These are phyloP conservation scores for Colletotrichum sp. DNA, from an alignment of 2,329 filamentous ascomycete genomes.

Conservation along the genomic window DNA sequence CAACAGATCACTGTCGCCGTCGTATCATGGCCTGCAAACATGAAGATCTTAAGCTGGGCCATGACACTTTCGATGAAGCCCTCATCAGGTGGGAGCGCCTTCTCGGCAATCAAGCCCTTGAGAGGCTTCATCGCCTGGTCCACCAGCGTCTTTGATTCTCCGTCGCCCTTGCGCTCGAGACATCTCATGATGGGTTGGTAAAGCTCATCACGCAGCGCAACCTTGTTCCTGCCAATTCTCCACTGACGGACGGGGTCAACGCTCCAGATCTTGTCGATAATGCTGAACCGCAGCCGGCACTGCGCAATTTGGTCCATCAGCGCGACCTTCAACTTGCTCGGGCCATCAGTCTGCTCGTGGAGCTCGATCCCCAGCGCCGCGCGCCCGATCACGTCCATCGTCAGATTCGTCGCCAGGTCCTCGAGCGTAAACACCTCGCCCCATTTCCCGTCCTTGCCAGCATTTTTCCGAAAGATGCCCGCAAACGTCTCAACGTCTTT, in stretches of 20 bases:
- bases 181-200: background rate
- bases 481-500: conserved; percentile 42
- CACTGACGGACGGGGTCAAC: background rate
- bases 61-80: conserved; percentile 32
- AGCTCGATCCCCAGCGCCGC: conserved; percentile 30
- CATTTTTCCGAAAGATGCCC: conserved; percentile 29
- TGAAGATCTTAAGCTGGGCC: conserved; percentile 38
- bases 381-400: conserved; percentile 45
- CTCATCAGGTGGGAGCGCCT: background rate
- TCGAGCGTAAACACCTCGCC: conserved; percentile 38
- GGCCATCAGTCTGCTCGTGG: background rate
- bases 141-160: conserved; percentile 25
- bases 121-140: conserved; percentile 27
- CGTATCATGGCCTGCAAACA: conserved; percentile 44
- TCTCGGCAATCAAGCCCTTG: background rate
- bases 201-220: background rate
- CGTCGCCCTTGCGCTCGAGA: background rate
- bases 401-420: conserved; percentile 38
- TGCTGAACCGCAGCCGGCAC: background rate
- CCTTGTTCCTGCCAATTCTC: background rate
- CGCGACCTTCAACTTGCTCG: background rate
- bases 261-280: background rate
- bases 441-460: conserved; percentile 32
- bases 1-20: conserved; percentile 39
- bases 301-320: background rate